phyloP scores from a whole-genome alignment of 2,329 filamentous ascomycete genomes.

The Xylaria sp. region DNA sequence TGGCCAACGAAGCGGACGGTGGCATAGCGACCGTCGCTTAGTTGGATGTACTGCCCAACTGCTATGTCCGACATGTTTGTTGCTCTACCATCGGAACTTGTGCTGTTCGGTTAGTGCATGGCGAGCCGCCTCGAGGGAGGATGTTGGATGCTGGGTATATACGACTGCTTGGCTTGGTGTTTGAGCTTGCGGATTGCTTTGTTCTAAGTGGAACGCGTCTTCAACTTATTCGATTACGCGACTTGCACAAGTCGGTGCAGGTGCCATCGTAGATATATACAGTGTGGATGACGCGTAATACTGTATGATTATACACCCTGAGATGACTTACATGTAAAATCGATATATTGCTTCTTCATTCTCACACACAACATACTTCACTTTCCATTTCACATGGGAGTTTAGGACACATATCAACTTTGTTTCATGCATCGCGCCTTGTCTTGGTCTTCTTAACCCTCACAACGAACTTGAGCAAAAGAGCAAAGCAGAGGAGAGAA shows the following conservation, averaged over 20 bases:
- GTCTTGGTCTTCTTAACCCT: not conserved
- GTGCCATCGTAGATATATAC: slow-evolving; percentile 17
- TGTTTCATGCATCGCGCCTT: not conserved
- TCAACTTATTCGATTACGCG: slow-evolving; percentile 39
- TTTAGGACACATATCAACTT: not conserved
- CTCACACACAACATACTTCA: not conserved
- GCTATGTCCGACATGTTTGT: slow-evolving; percentile 64
- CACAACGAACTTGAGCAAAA: not conserved
- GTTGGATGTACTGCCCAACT: slow-evolving; percentile 79
- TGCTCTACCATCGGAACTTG: slow-evolving; percentile 44
- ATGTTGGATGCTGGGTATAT: slow-evolving; percentile 30
- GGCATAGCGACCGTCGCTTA: slow-evolving; percentile 80
- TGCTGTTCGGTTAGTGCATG: slow-evolving; percentile 42
- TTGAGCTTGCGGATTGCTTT: slow-evolving; percentile 34
- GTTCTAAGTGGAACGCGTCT: slow-evolving; percentile 34
- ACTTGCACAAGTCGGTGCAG: slow-evolving; percentile 37
- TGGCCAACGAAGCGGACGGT: slow-evolving; percentile 83
- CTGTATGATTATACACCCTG: not conserved
- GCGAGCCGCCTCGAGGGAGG: too few relatives aligned
- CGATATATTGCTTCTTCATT: not conserved
- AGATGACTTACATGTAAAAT: not conserved
- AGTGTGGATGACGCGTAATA: not conserved
- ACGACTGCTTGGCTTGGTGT: slow-evolving; percentile 29
- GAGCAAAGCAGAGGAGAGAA: not conserved
- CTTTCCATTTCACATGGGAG: not conserved